Percentiles rank a stretch among this genome's conserved stretches.
Evolutionary conservation across 345 rosid species (phyloP).

Genomic region (Trapa incisa): DNA sequence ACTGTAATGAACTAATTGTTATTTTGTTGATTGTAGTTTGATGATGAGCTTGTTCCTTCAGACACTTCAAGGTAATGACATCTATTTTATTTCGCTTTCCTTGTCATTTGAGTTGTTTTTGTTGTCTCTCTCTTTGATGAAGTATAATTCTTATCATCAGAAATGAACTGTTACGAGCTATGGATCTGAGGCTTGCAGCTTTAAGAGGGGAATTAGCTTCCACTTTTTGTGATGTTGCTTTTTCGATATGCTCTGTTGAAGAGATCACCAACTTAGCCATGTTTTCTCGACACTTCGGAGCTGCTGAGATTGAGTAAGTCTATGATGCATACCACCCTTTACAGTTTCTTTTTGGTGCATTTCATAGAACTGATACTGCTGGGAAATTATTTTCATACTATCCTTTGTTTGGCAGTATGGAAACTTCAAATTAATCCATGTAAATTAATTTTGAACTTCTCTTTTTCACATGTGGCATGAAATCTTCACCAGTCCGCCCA

Average conservation of each 20-base stretch:
- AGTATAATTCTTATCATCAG: constrained; percentile 17
- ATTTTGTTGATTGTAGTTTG: background rate
- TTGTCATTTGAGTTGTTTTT: background rate
- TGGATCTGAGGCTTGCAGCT: constrained; percentile 45
- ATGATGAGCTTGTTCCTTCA: background rate
- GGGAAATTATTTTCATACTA: background rate
- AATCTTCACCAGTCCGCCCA: background rate
- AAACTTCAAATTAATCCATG: background rate
- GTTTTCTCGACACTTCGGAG: constrained; percentile 41
- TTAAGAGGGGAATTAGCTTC: constrained; percentile 35
- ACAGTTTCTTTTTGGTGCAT: background rate
- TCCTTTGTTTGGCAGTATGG: background rate
- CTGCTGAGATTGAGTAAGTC: constrained; percentile 41
- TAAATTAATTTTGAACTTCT: background rate
- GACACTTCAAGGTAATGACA: background rate
- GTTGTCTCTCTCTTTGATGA: background rate
- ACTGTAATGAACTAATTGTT: background rate
- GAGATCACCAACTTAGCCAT: constrained; percentile 26
- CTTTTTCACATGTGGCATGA: constrained; percentile 7
- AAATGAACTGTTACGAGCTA: constrained; percentile 47
- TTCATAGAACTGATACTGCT: background rate
- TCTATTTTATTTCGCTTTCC: background rate
- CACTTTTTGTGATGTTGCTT: constrained; percentile 28
- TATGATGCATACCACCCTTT: constrained; percentile 1
- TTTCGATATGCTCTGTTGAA: constrained; percentile 23